Percentiles rank a stretch among this genome's conserved stretches.
Conservation (phyloP, 768 basidiomycete genomes). For the Nidularia pulvinata region DNA sequence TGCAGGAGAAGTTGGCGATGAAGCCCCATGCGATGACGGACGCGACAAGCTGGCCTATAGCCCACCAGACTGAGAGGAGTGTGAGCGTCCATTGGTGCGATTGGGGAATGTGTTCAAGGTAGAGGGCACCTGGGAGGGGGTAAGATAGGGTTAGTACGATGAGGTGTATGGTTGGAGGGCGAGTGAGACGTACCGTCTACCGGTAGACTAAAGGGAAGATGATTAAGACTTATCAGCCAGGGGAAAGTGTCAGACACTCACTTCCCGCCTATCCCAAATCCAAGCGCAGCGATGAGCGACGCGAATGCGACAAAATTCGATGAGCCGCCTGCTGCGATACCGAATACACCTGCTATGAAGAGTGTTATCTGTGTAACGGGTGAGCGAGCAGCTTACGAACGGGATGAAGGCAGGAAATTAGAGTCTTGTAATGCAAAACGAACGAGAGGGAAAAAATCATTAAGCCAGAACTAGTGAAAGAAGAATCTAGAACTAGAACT, state of each 20-base stretch:
- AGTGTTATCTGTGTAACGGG: constrained; percentile 25
- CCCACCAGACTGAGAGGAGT: constrained; percentile 55
- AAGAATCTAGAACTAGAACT: too few relatives aligned
- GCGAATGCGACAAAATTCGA: constrained; percentile 45
- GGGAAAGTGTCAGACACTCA: constrained; percentile 24
- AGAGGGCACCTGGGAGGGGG: constrained; percentile 30
- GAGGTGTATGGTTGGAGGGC: not conserved
- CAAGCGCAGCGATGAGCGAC: constrained; percentile 42
- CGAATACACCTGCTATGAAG: constrained; percentile 43
- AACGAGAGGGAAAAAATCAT: too few relatives aligned
- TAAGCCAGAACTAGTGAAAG: too few relatives aligned
- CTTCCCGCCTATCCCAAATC: constrained; percentile 54
- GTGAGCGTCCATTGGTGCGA: constrained; percentile 54
- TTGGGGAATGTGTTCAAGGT: constrained; percentile 40
- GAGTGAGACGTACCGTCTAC: constrained; percentile 38
- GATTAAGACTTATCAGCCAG: constrained; percentile 10
- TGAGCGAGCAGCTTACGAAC: too few relatives aligned
- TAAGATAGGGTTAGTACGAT: not conserved
- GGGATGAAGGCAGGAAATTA: too few relatives aligned
- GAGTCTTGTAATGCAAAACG: too few relatives aligned
- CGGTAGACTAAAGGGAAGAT: constrained; percentile 31
- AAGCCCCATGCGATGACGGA: constrained; percentile 55
- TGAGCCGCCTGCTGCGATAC: constrained; percentile 45
- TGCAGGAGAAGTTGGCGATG: constrained; percentile 55
- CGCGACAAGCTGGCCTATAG: constrained; percentile 47